Conservation (phyloP, 2,329 filamentous ascomycete species). For the Pseudocercospora ulei region DNA sequence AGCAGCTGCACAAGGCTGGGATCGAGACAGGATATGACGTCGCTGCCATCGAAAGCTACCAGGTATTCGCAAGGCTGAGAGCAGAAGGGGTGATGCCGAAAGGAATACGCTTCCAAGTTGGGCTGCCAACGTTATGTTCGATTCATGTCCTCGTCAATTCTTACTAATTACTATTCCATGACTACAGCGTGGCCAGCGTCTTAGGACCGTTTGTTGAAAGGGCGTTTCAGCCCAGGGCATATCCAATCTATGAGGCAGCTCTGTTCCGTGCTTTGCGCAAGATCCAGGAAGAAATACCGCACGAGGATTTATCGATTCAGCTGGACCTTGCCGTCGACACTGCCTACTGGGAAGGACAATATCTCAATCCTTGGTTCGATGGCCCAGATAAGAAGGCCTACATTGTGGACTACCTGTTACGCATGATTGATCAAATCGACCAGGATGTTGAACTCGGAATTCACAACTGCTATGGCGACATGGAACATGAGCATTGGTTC, state of each 20-base stretch:
- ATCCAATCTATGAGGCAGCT: conserved; percentile 32
- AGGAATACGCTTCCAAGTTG: conserved; percentile 31
- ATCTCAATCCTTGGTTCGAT: conserved; percentile 29
- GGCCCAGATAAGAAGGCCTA: conserved; percentile 28
- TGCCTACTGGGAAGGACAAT: conserved; percentile 25
- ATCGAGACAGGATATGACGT: conserved; percentile 31
- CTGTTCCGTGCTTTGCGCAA: conserved; percentile 27
- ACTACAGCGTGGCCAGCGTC: conserved; percentile 19
- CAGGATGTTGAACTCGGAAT: conserved; percentile 37
- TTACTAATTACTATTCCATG: conserved; percentile 1
- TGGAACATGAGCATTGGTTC: conserved; percentile 38
- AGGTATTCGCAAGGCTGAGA: conserved; percentile 27
- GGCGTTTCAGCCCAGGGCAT: conserved; percentile 26
- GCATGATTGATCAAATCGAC: conserved; percentile 31
- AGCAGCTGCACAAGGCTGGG: conserved; percentile 15
- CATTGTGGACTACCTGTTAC: conserved; percentile 31
- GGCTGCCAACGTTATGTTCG: conserved; percentile 25
- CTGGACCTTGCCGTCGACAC: conserved; percentile 28
- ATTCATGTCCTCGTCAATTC: not conserved
- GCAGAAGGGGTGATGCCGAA: conserved; percentile 28
- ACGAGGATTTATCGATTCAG: conserved; percentile 33
- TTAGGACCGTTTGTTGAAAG: conserved; percentile 23
- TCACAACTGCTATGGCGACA: conserved; percentile 44
- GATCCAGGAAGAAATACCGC: conserved; percentile 30
- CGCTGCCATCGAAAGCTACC: conserved; percentile 32